These are phyloP conservation scores for Angomonas ambiguus DNA, from an alignment of 208 protist species.

Conservation along the genomic window DNA sequence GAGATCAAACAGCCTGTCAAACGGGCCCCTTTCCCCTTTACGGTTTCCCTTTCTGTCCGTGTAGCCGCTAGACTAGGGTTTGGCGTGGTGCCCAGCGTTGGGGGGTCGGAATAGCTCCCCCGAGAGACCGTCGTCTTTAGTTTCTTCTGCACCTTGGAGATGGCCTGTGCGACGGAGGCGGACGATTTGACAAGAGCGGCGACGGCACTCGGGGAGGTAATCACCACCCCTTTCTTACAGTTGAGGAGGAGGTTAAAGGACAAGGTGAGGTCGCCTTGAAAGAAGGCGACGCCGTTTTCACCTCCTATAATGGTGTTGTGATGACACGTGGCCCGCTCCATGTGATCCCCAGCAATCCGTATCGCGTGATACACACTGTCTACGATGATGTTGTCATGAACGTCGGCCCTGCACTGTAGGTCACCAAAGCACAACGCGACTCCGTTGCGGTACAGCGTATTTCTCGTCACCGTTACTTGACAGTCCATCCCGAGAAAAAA, in stretches of 20 bases:
- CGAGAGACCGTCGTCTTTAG: background rate
- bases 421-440: conserved; percentile 20
- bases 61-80: background rate
- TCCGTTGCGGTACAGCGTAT: conserved; percentile 16
- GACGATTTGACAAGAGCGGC: background rate
- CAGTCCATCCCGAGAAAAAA: conserved; percentile 22
- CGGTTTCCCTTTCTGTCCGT: background rate
- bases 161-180: background rate
- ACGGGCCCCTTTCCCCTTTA: conserved; percentile 1
- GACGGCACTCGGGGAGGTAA: conserved; percentile 5
- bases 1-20: conserved; percentile 17
- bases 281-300: background rate
- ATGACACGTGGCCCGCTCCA: conserved; percentile 8
- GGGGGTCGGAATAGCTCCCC: background rate
- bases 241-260: conserved; percentile 22
- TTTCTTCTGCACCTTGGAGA: background rate
- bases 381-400: conserved; percentile 23
- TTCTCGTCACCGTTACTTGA: conserved; percentile 11
- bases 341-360: conserved; percentile 22
- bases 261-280: conserved; percentile 9
- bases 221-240: conserved; percentile 17
- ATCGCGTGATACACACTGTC: conserved; percentile 11
- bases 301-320: conserved; percentile 11
- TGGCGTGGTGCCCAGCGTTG: background rate
- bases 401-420: conserved; percentile 10